Percentiles rank a stretch among this genome's conserved stretches.
These are phyloP conservation scores for Rhododendron ovatum DNA, from an alignment of 148 eudicot species.

Conservation along the genomic window DNA sequence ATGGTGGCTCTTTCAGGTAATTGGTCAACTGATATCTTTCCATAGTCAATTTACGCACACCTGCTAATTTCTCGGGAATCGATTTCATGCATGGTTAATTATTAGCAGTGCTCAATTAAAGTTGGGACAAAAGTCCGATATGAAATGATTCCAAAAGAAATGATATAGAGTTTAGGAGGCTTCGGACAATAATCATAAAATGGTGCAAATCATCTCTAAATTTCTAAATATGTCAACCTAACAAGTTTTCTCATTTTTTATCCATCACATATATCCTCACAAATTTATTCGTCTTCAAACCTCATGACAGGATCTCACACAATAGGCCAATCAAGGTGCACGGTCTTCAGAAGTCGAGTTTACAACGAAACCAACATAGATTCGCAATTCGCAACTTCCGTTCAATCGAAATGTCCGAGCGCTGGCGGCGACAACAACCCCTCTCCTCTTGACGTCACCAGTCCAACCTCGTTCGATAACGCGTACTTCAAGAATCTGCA, in stretches of 20 bases:
- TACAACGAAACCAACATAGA: constrained; percentile 62
- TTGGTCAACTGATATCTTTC: neutral
- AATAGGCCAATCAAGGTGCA: constrained; percentile 53
- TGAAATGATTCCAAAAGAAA: too few species aligned
- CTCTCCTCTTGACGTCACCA: constrained; percentile 47
- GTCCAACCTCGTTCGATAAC: constrained; percentile 48
- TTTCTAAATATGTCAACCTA: too few species aligned
- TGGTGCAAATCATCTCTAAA: neutral
- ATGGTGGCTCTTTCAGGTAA: constrained; percentile 3
- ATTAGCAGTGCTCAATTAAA: neutral
- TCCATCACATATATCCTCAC: neutral
- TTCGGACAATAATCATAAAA: too few species aligned
- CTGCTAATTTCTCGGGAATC: neutral
- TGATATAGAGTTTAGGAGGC: too few species aligned
- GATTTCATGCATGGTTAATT: too few species aligned
- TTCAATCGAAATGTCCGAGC: constrained; percentile 38
- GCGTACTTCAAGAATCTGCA: constrained; percentile 41
- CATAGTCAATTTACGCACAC: neutral
- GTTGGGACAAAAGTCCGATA: neutral
- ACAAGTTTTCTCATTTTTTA: neutral
- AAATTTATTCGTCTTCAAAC: neutral
- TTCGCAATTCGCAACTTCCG: constrained; percentile 35
- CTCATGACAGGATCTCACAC: constrained; percentile 9
- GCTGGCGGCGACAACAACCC: constrained; percentile 40
- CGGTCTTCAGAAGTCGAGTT: constrained; percentile 29